These are phyloP conservation scores for Torulaspora indica DNA, from an alignment of 805 yeast species.

Conservation along the genomic window DNA sequence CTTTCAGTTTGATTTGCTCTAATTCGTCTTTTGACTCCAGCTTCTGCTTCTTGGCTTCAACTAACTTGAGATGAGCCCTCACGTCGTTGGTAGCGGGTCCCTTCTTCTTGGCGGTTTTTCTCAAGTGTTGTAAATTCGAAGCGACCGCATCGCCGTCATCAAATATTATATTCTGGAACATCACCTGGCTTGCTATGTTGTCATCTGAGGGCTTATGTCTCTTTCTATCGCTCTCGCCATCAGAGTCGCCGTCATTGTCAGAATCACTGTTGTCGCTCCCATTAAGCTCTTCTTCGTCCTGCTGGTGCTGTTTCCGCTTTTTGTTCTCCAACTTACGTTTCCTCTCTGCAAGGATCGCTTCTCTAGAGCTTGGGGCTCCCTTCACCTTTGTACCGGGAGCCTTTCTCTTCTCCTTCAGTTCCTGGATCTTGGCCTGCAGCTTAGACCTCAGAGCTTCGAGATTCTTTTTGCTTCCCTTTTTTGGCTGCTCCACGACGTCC, in stretches of 20 bases:
- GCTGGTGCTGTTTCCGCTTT: conserved; percentile 39
- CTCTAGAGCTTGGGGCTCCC: conserved; percentile 84
- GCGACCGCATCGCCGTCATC: conserved; percentile 76
- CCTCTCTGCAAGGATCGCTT: conserved; percentile 68
- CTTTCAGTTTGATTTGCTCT: conserved; percentile 51
- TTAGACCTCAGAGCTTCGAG: conserved; percentile 70
- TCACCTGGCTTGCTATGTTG: conserved; percentile 40
- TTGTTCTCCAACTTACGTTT: conserved; percentile 39
- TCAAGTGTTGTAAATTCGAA: conserved; percentile 56
- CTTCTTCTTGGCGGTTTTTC: conserved; percentile 53
- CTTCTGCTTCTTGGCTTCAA: conserved; percentile 70
- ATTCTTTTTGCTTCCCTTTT: conserved; percentile 44
- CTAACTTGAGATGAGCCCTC: conserved; percentile 69
- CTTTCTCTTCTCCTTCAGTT: conserved; percentile 72
- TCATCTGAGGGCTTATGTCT: conserved; percentile 37
- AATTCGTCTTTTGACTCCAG: conserved; percentile 57
- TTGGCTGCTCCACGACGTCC: too few relatives aligned
- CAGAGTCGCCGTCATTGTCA: conserved; percentile 30
- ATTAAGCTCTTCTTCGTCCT: conserved; percentile 33
- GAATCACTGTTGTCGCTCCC: conserved; percentile 33
- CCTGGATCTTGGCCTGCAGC: conserved; percentile 66
- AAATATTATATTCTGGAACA: conserved; percentile 79
- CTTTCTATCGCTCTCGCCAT: conserved; percentile 19
- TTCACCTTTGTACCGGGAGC: conserved; percentile 81
- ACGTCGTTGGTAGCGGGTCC: conserved; percentile 85